Conservation (phyloP, 495 filamentous ascomycete species). For the Geopyxis carbonaria region DNA sequence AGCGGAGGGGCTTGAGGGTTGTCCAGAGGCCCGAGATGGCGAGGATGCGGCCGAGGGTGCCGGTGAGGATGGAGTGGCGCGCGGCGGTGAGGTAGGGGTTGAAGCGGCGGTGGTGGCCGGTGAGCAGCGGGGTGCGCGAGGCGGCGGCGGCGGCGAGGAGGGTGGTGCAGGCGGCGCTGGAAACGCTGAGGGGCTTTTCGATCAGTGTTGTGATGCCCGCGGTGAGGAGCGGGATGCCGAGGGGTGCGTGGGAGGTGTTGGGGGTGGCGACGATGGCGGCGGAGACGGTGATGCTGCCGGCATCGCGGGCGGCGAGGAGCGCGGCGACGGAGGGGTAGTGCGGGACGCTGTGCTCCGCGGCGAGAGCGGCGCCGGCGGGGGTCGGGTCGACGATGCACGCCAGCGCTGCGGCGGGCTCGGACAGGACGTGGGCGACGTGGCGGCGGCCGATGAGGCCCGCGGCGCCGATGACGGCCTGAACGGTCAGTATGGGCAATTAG, state of each 20-base stretch:
- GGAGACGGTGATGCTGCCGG: slow-evolving; percentile 17
- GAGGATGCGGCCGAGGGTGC: slow-evolving; percentile 32
- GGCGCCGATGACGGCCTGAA: slow-evolving; percentile 34
- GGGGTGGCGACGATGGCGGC: slow-evolving; percentile 45
- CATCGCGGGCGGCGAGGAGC: slow-evolving; percentile 25
- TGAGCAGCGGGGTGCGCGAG: slow-evolving; percentile 25
- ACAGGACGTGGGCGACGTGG: slow-evolving; percentile 35
- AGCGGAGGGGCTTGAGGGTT: slow-evolving; percentile 33
- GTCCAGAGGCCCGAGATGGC: slow-evolving; percentile 42
- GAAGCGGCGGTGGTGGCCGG: slow-evolving; percentile 45
- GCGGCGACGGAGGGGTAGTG: slow-evolving; percentile 28
- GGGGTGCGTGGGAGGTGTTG: slow-evolving; percentile 38
- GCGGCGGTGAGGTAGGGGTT: slow-evolving; percentile 39
- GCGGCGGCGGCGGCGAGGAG: slow-evolving; percentile 23
- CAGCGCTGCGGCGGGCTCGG: slow-evolving; percentile 32
- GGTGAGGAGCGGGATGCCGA: slow-evolving; percentile 34
- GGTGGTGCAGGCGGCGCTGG: slow-evolving; percentile 27
- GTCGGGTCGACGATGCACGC: slow-evolving; percentile 35
- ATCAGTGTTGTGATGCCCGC: slow-evolving; percentile 38
- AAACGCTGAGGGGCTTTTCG: slow-evolving; percentile 40
- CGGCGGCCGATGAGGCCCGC: slow-evolving; percentile 40
- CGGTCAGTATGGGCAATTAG: background rate
- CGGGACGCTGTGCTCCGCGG: slow-evolving; percentile 22
- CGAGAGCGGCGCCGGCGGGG: slow-evolving; percentile 15
- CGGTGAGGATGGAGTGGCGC: slow-evolving; percentile 29